These are phyloP conservation scores for Arthromyces matolae DNA, from an alignment of 768 basidiomycete genomes.

Conservation along the genomic window DNA sequence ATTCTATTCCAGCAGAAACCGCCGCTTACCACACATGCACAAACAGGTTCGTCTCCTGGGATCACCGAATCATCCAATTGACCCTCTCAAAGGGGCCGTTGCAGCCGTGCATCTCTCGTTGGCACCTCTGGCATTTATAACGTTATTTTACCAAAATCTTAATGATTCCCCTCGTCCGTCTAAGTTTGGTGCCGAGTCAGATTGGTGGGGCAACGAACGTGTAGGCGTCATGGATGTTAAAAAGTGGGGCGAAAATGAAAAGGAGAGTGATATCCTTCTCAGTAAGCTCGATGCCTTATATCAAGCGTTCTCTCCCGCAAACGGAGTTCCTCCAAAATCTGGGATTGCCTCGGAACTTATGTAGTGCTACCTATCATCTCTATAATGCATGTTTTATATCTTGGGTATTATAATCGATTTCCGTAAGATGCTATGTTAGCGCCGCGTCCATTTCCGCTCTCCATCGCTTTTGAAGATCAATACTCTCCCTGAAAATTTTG, in stretches of 20 bases:
- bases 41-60: slow-evolving; percentile 63
- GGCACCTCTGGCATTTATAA: slow-evolving; percentile 49
- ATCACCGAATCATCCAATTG: slow-evolving; percentile 63
- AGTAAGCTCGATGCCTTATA: slow-evolving; percentile 56
- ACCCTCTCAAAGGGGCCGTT: slow-evolving; percentile 60
- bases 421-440: neutral
- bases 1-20: neutral
- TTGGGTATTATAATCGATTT: neutral
- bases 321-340: slow-evolving; percentile 14
- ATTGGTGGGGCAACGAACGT: slow-evolving; percentile 51
- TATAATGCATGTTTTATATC: neutral
- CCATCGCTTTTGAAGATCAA: slow-evolving; percentile 89
- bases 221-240: slow-evolving; percentile 48
- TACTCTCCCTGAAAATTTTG: slow-evolving; percentile 84
- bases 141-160: slow-evolving; percentile 26
- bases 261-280: slow-evolving; percentile 45
- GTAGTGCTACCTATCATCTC: neutral
- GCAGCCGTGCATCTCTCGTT: slow-evolving; percentile 65
- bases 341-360: slow-evolving; percentile 13
- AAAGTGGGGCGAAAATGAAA: slow-evolving; percentile 48
- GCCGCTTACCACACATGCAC: slow-evolving; percentile 4
- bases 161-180: slow-evolving; percentile 30
- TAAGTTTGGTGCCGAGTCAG: slow-evolving; percentile 53
- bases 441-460: slow-evolving; percentile 72
- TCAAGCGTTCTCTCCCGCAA: slow-evolving; percentile 27